phyloP scores from a whole-genome alignment of 768 basidiomycete species.

The Trametes villosa region DNA sequence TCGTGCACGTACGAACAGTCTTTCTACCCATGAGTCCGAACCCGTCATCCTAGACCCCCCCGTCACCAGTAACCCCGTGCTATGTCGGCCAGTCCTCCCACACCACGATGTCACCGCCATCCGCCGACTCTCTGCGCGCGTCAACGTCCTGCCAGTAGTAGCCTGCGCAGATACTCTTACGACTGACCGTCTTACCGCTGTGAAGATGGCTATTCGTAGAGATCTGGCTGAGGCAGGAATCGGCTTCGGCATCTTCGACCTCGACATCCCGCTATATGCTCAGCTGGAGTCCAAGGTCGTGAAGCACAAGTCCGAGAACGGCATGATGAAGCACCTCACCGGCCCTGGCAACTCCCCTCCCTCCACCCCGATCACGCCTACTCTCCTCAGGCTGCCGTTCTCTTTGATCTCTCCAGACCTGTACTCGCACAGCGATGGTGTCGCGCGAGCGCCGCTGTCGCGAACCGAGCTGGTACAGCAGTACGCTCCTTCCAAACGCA shows the following conservation, averaged over 20 bases:
- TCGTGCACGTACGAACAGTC: slow-evolving; percentile 70
- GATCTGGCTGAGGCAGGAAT: slow-evolving; percentile 86
- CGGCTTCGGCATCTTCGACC: slow-evolving; percentile 89
- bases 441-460: slow-evolving; percentile 56
- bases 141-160: slow-evolving; percentile 88
- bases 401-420: slow-evolving; percentile 83
- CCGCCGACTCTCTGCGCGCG: slow-evolving; percentile 76
- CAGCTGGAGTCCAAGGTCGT: slow-evolving; percentile 27
- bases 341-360: slow-evolving; percentile 66
- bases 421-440: slow-evolving; percentile 85
- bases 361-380: slow-evolving; percentile 63
- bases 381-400: slow-evolving; percentile 75
- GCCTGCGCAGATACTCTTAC: slow-evolving; percentile 81
- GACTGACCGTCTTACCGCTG: slow-evolving; percentile 77
- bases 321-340: slow-evolving; percentile 58
- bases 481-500: slow-evolving; percentile 64
- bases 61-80: slow-evolving; percentile 70
- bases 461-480: slow-evolving; percentile 76
- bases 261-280: slow-evolving; percentile 54
- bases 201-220: slow-evolving; percentile 79
- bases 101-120: slow-evolving; percentile 75
- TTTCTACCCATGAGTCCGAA: slow-evolving; percentile 72
- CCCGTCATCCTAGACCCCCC: slow-evolving; percentile 83
- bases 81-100: slow-evolving; percentile 70
- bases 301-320: slow-evolving; percentile 38